phyloP scores from a whole-genome alignment of 2,329 filamentous ascomycete species.

The Blastomyces percursus region DNA sequence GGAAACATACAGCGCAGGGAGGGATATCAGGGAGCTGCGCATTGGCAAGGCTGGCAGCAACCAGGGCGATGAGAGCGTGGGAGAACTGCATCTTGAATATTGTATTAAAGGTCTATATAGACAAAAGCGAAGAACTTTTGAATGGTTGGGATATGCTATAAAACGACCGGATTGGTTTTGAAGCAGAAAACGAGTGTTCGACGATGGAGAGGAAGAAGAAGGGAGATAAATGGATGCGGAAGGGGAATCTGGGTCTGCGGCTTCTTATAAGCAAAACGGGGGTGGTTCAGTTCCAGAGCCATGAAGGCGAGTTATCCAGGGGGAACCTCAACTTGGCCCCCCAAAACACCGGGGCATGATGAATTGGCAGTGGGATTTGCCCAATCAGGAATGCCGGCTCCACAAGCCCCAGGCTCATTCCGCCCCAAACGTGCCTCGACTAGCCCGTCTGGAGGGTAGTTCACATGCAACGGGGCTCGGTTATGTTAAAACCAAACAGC shows the following conservation, averaged over 20 bases:
- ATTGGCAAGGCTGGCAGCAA: constrained; percentile 35
- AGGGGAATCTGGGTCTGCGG: not conserved
- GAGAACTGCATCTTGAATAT: constrained; percentile 26
- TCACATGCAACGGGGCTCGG: not conserved
- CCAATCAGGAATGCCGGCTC: not conserved
- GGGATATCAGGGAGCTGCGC: constrained; percentile 39
- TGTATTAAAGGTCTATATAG: constrained; percentile 1
- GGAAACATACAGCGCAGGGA: constrained; percentile 34
- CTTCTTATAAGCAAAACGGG: constrained; percentile 3
- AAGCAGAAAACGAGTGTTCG: constrained; percentile 14
- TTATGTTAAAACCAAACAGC: not conserved
- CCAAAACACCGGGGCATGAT: no score
- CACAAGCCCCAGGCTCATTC: not conserved
- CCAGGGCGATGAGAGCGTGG: constrained; percentile 25
- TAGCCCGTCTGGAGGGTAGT: not conserved
- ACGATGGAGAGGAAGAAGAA: not conserved
- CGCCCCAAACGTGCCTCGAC: not conserved
- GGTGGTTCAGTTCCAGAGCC: no score
- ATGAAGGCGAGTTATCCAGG: not conserved
- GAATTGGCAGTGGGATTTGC: not conserved
- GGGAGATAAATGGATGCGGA: not conserved
- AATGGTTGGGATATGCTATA: constrained; percentile 2
- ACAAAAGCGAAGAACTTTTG: constrained; percentile 8
- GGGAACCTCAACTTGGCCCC: not conserved
- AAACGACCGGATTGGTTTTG: constrained; percentile 7